Base-by-base conservation (phyloP, 106 monocot genomes). In the Dendrobium officinale region DNA sequence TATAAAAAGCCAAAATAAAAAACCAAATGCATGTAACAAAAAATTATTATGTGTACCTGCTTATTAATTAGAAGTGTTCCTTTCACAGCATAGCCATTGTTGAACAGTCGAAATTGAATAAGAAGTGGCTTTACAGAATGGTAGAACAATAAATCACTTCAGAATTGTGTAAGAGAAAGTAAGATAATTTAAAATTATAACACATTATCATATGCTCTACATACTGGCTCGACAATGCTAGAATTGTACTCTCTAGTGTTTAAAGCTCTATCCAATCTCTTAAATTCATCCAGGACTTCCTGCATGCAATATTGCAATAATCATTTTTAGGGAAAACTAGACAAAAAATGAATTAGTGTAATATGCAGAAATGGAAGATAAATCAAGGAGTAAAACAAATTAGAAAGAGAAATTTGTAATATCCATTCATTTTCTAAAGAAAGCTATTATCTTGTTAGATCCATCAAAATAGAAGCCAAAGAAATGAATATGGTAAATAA, bases 51-150 rank as follows among this genome's bases (percentile, higher is more conserved):
- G 47, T 47, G 56, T 86, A 95, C 94, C 92, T 27, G 79, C 79
- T 83, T 89, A 55, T 92, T 75, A 0, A 88, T 44, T 4, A 95
- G 85, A 78, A 92, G 85, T 67, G 94, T 95, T 83, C 92, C 94
- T 73, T 95, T 95, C 2, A 85, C 89, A 84, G 88, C 89, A 81
- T 4, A 79, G 26, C 94, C 94, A 80, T 95, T 85, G 73, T 92
- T 61, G 84, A 95, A 95, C 83, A 95, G 77, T 6, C 94, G 91
- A 79, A 85, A 70, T 77, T 95, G 94, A 22, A 90, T 83, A 55
- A 95, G 86, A 16, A 95, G 80, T 78, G 94, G 94, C 94, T 95
- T 77, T 29, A 11, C 26, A 16, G 82, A 1, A 76, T 61, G 59
- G 7, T 78, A 49, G 68, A 33, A 75, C 37, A 31, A 19, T 3